phyloP scores from a whole-genome alignment of 2,329 filamentous ascomycete species.

The Apiospora malaysiana region DNA sequence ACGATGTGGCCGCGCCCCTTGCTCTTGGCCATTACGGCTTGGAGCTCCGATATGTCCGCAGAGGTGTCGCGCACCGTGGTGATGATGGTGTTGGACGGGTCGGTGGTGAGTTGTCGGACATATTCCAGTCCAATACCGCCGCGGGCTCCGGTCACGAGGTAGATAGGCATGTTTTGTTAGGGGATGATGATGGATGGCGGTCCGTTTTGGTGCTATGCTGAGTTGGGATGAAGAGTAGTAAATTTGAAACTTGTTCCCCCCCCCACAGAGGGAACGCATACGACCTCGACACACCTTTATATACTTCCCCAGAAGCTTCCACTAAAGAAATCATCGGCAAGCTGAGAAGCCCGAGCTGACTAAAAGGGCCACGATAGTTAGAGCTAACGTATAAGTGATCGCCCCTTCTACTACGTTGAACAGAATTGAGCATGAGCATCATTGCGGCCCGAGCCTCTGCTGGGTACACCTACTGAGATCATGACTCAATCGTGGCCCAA shows the following conservation, averaged over 20 bases:
- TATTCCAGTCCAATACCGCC: conserved; percentile 12
- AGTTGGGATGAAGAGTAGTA: neutral
- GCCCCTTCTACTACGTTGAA: neutral
- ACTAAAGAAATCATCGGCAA: neutral
- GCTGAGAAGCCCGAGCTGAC: neutral
- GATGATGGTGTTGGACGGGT: conserved; percentile 8
- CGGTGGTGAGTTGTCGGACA: neutral
- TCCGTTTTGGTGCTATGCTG: neutral
- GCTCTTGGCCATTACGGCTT: neutral
- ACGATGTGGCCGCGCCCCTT: conserved; percentile 26
- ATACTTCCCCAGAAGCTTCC: neutral
- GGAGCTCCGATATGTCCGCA: neutral
- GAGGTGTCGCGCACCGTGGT: neutral
- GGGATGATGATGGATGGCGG: neutral
- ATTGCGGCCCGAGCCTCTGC: neutral
- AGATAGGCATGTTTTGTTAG: neutral
- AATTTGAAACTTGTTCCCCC: neutral
- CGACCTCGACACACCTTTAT: neutral
- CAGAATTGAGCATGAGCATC: neutral
- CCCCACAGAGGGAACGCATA: neutral
- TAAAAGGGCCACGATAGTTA: neutral
- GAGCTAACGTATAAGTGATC: neutral
- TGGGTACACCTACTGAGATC: neutral
- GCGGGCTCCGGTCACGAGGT: neutral
- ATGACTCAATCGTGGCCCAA: neutral